phyloP scores from a whole-genome alignment of 1,139 yeast genomes.

The Protomyces pachydermus region DNA sequence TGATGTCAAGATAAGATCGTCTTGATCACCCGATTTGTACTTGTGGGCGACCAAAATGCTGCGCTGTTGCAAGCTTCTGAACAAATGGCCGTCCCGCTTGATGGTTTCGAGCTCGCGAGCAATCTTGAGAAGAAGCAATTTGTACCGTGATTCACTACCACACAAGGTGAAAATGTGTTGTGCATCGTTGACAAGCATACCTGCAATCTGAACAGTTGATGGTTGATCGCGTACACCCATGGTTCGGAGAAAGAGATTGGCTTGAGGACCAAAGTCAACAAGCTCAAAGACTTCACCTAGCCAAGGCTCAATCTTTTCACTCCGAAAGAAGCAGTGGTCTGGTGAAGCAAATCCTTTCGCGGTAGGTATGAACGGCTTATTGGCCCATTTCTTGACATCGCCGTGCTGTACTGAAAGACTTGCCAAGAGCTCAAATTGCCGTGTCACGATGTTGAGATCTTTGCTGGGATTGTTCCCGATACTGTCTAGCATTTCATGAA shows the following conservation, averaged over 20 bases:
- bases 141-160: constrained; percentile 35
- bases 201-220: constrained; percentile 38
- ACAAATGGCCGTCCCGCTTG: constrained; percentile 34
- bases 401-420: constrained; percentile 33
- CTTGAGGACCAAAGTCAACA: constrained; percentile 35
- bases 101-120: constrained; percentile 37
- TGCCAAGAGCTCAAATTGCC: constrained; percentile 39
- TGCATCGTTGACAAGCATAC: constrained; percentile 38
- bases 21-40: constrained; percentile 34
- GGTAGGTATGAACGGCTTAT: constrained; percentile 38
- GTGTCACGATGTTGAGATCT: constrained; percentile 33
- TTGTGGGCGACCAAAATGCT: constrained; percentile 38
- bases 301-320: constrained; percentile 31
- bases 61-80: constrained; percentile 36
- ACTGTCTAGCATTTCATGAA: constrained; percentile 32
- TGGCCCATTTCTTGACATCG: constrained; percentile 33
- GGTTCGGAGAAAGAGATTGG: constrained; percentile 38
- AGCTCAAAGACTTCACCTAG: constrained; percentile 38
- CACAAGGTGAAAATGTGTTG: constrained; percentile 36
- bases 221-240: constrained; percentile 42
- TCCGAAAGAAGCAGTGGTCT: constrained; percentile 23
- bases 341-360: constrained; percentile 23
- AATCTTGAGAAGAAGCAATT: constrained; percentile 35
- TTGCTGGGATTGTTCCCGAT: constrained; percentile 38
- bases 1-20: not conserved